Evolutionary conservation across 176 grass and related monocot species (phyloP), one percentile per base, ranked within the genome.

Genomic region (Poa annua): DNA sequence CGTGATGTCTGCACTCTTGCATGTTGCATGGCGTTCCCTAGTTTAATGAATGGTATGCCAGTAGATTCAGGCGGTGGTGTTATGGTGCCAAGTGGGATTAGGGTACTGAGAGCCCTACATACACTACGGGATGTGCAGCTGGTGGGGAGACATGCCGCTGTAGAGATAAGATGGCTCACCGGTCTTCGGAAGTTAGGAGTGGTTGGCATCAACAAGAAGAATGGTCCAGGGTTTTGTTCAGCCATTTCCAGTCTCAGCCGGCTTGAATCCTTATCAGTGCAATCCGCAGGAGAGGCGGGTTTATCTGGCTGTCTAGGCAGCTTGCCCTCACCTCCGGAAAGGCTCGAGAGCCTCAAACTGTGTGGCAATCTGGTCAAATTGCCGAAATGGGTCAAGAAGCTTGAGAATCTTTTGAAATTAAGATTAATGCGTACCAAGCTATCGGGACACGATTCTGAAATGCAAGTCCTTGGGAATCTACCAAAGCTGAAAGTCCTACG

Each of bases 401-500:
- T 81, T 15, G n/a, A 56, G 4, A 44, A 25, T 4, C 80, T 81
- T 19, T 66, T 71, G 48, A 81, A 71, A 51, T 4, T 74, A 26
- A 61, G 0, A n/a, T 54, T 83, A 59, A 3, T n/a, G 21, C 0
- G 0, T n/a, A 25, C 56, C 21, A n/a, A 22, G n/a, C 20, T 59
- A 22, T 59, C 20, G 21, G 56, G 3, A 4, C 10, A 4, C 8
- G 56, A 59, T 59, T 10, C 56, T 24, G 9, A 1, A 4, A 22
- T 59, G 20, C 56, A 25, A 59, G 21, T 59, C 21, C 56, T 59
- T 11, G 56, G 56, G 56, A 11, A 59, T 59, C 21, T 59, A 59
- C 21, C 56, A 59, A 59, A 12, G 3, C 56, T 59, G 56, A 4
- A 9, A 11, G 3, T 24, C 21, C 9, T 59, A n/a, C 9, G 10